These are phyloP conservation scores for Thermoascus crustaceus DNA, from an alignment of 2,329 filamentous ascomycete genomes.

Conservation along the genomic window DNA sequence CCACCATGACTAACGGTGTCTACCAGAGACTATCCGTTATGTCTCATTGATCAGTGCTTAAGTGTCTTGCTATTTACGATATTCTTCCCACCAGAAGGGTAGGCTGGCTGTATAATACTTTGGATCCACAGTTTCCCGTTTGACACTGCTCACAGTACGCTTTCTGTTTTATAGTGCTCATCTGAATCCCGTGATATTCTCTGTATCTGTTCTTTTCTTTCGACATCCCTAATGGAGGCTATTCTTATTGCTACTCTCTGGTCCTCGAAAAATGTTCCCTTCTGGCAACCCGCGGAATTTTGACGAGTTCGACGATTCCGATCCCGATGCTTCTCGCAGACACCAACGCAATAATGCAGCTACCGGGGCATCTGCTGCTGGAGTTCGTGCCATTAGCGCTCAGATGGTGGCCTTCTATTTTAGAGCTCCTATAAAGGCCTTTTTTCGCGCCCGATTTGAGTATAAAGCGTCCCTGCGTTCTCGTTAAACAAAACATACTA, in stretches of 20 bases:
- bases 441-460: constrained; percentile 84
- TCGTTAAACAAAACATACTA: constrained; percentile 1
- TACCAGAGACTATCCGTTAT: too few relatives aligned
- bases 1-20: too few relatives aligned
- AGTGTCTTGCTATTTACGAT: too few relatives aligned
- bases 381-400: constrained; percentile 73
- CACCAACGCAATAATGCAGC: constrained; percentile 52
- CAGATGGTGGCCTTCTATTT: constrained; percentile 88
- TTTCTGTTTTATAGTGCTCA: background rate
- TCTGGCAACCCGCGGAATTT: constrained; percentile 10
- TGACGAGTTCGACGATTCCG: constrained; percentile 10
- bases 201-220: background rate
- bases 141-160: too few relatives aligned
- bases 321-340: constrained; percentile 20
- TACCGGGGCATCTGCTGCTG: constrained; percentile 74
- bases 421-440: constrained; percentile 80
- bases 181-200: background rate
- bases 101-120: too few relatives aligned
- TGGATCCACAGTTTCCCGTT: too few relatives aligned
- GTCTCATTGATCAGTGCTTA: too few relatives aligned
- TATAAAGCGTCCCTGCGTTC: constrained; percentile 43
- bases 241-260: constrained; percentile 7
- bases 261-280: constrained; percentile 6
- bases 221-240: constrained; percentile 11
- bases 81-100: too few relatives aligned